phyloP scores from a whole-genome alignment of 2,329 filamentous ascomycete genomes.

The Paecilomyces niveus region DNA sequence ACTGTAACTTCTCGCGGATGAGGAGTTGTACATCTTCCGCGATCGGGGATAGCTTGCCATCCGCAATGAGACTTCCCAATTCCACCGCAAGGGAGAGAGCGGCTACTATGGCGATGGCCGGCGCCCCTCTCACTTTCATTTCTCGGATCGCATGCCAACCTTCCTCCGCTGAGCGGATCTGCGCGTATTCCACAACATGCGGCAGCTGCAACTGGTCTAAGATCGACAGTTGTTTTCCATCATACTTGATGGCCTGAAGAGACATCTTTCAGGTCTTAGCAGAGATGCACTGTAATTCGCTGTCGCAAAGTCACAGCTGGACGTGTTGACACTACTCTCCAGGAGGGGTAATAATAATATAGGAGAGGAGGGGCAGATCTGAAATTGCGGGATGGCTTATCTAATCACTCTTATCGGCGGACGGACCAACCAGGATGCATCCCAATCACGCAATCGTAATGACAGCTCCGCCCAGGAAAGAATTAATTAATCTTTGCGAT shows the following conservation, averaged over 20 bases:
- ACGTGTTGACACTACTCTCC: no score
- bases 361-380: no score
- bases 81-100: slow-evolving; percentile 83
- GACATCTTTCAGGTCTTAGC: slow-evolving; percentile 28
- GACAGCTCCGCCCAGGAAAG: not conserved
- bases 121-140: slow-evolving; percentile 66
- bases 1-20: slow-evolving; percentile 72
- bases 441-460: not conserved
- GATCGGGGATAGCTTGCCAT: slow-evolving; percentile 37
- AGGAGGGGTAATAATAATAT: no score
- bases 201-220: slow-evolving; percentile 59
- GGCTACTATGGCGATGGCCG: slow-evolving; percentile 97
- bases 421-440: not conserved
- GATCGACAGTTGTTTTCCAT: slow-evolving; percentile 49
- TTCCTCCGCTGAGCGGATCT: slow-evolving; percentile 49
- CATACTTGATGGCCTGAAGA: slow-evolving; percentile 57
- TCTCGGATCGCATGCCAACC: slow-evolving; percentile 61
- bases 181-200: slow-evolving; percentile 51
- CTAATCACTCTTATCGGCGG: not conserved
- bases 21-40: slow-evolving; percentile 59
- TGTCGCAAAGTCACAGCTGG: no score
- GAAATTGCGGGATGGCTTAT: not conserved
- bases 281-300: not conserved
- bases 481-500: no score
- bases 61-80: slow-evolving; percentile 45